phyloP scores from a whole-genome alignment of 2,329 filamentous ascomycete genomes.

The Fusarium sp. region DNA sequence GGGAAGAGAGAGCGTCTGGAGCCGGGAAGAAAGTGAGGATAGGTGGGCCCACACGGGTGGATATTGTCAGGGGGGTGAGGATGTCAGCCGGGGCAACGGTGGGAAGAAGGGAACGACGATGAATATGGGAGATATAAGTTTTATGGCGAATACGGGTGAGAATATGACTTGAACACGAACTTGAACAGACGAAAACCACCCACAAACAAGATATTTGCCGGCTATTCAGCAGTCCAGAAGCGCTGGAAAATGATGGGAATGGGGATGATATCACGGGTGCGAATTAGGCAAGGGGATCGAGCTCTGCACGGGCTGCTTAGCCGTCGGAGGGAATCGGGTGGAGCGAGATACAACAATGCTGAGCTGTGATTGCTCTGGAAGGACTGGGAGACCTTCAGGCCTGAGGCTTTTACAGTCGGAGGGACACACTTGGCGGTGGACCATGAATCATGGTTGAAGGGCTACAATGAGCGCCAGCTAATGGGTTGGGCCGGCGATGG shows the following conservation, averaged over 20 bases:
- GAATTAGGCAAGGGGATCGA: constrained; percentile 42
- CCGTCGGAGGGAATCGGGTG: constrained; percentile 53
- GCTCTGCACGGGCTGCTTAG: constrained; percentile 46
- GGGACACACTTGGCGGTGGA: constrained; percentile 50
- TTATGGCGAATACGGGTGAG: constrained; percentile 41
- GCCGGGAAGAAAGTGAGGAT: constrained; percentile 52
- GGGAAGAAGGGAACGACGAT: constrained; percentile 44
- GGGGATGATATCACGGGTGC: constrained; percentile 39
- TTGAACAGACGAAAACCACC: constrained; percentile 3
- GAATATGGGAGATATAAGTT: constrained; percentile 49
- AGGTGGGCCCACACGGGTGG: constrained; percentile 52
- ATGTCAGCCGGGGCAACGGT: constrained; percentile 53
- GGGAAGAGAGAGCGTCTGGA: constrained; percentile 55
- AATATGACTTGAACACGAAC: constrained; percentile 23
- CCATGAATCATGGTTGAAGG: constrained; percentile 50
- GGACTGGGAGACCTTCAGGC: constrained; percentile 43
- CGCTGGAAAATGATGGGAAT: constrained; percentile 25
- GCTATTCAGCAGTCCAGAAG: constrained; percentile 16
- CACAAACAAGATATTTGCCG: constrained; percentile 5
- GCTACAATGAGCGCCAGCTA: constrained; percentile 40
- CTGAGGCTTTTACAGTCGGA: constrained; percentile 51
- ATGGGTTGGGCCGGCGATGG: constrained; percentile 42
- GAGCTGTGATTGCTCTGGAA: constrained; percentile 46
- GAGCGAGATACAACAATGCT: constrained; percentile 45
- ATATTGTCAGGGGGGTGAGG: constrained; percentile 48